Conservation (phyloP, 1,139 yeast species). For the Saccharomyces hybrid region DNA sequence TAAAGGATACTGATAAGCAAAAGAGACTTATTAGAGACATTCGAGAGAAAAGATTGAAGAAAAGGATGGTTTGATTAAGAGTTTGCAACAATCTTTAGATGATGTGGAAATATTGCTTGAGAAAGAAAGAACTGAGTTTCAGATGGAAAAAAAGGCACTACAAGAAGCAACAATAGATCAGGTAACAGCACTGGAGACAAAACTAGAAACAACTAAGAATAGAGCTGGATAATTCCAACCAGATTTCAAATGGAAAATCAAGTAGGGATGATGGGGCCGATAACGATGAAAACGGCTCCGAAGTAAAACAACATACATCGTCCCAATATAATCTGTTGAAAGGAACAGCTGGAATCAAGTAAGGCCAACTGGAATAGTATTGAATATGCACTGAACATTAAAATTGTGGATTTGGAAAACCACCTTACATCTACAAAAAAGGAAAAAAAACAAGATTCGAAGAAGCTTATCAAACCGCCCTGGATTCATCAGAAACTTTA, state of each 20-base stretch:
- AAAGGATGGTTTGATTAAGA: slow-evolving; percentile 33
- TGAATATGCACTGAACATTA: slow-evolving; percentile 45
- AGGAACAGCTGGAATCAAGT: slow-evolving; percentile 37
- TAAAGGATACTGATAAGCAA: slow-evolving; percentile 6
- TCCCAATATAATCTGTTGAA: slow-evolving; percentile 43
- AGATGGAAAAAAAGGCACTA: slow-evolving; percentile 21
- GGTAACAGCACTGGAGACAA: slow-evolving; percentile 34
- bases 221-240: slow-evolving; percentile 32
- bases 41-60: slow-evolving; percentile 29
- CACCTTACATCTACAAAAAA: slow-evolving; percentile 17
- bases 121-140: slow-evolving; percentile 21
- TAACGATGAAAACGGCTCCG: slow-evolving; percentile 11
- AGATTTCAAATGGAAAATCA: slow-evolving; percentile 10
- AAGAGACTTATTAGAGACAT: background rate
- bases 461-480: background rate
- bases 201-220: slow-evolving; percentile 40
- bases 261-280: background rate
- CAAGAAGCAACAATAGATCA: slow-evolving; percentile 22
- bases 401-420: slow-evolving; percentile 40
- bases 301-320: slow-evolving; percentile 11
- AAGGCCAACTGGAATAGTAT: slow-evolving; percentile 60
- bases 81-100: slow-evolving; percentile 28
- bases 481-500: background rate
- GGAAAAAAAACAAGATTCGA: slow-evolving; percentile 10
- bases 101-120: slow-evolving; percentile 22